phyloP scores from a whole-genome alignment of 2,329 filamentous ascomycete species.

The Trichoderma polysporum region DNA sequence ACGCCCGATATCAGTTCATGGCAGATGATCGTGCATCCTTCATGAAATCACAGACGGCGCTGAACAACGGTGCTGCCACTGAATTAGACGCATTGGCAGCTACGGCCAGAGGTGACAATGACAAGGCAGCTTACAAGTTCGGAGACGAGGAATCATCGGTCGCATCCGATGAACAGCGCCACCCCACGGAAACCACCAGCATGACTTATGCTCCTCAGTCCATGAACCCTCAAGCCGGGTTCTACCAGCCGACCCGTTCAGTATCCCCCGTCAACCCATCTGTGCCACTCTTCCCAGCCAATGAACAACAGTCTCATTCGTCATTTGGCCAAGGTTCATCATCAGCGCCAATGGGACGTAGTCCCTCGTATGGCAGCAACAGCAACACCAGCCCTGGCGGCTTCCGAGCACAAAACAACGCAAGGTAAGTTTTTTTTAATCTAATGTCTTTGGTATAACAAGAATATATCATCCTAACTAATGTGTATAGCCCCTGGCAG shows the following conservation, averaged over 20 bases:
- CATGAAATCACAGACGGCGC: conserved; percentile 90
- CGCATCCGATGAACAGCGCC: conserved; percentile 34
- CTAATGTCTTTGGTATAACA: background rate
- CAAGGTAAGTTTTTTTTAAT: conserved; percentile 34
- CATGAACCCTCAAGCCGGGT: background rate
- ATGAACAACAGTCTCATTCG: conserved; percentile 4
- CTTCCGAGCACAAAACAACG: conserved; percentile 40
- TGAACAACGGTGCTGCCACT: conserved; percentile 62
- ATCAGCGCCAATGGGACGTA: conserved; percentile 24
- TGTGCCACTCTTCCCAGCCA: conserved; percentile 15
- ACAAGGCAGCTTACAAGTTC: conserved; percentile 57
- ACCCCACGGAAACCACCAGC: background rate
- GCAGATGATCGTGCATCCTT: conserved; percentile 93
- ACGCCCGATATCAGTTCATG: conserved; percentile 95
- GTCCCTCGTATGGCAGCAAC: background rate
- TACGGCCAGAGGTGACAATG: conserved; percentile 84
- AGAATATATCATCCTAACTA: conserved; percentile 17
- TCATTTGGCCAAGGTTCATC: conserved; percentile 26
- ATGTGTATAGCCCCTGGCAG: conserved; percentile 42
- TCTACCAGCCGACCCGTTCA: conserved; percentile 1
- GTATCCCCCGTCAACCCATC: conserved; percentile 16
- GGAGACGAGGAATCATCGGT: conserved; percentile 44
- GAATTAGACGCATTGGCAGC: conserved; percentile 88
- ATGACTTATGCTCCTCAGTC: conserved; percentile 14
- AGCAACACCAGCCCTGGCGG: conserved; percentile 30